Percentiles rank a stretch among this genome's conserved stretches.
These are phyloP conservation scores for Rhodotorula graminis DNA, from an alignment of 768 basidiomycete species.

Conservation along the genomic window DNA sequence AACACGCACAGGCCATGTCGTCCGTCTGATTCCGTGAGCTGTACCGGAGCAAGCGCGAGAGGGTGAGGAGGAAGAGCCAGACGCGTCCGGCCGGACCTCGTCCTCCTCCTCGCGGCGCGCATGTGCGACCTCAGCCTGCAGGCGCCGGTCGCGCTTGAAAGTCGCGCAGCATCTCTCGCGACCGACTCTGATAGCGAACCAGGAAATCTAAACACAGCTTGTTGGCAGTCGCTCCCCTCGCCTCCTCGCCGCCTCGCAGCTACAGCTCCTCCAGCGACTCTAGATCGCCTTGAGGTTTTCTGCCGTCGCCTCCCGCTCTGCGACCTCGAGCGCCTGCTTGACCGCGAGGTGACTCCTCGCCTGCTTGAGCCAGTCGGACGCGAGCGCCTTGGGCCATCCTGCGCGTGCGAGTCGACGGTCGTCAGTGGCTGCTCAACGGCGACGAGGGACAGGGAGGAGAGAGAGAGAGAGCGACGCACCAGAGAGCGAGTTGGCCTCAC, in stretches of 20 bases:
- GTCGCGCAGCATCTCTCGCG: no score
- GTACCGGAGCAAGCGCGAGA: no score
- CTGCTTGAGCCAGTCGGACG: slow-evolving; percentile 79
- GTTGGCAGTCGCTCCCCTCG: no score
- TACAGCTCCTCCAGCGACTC: neutral
- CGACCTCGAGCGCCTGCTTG: slow-evolving; percentile 77
- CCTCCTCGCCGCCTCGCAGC: no score
- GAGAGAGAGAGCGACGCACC: slow-evolving; percentile 53
- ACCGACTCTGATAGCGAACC: no score
- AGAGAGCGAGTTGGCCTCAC: slow-evolving; percentile 84
- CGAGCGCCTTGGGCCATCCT: slow-evolving; percentile 59
- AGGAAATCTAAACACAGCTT: neutral
- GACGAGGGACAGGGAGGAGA: no score
- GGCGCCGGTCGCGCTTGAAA: no score
- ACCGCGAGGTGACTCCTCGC: slow-evolving; percentile 83
- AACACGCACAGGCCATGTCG: neutral
- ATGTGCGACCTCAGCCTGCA: no score
- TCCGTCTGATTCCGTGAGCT: neutral
- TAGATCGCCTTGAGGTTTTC: slow-evolving; percentile 30
- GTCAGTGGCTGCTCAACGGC: no score
- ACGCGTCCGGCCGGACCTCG: no score
- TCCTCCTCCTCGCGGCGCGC: no score
- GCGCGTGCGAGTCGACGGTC: neutral
- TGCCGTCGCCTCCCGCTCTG: slow-evolving; percentile 37
- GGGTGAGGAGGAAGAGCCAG: no score